These are phyloP conservation scores for Penicillium sp. DNA, from an alignment of 2,329 filamentous ascomycete genomes.

Conservation along the genomic window DNA sequence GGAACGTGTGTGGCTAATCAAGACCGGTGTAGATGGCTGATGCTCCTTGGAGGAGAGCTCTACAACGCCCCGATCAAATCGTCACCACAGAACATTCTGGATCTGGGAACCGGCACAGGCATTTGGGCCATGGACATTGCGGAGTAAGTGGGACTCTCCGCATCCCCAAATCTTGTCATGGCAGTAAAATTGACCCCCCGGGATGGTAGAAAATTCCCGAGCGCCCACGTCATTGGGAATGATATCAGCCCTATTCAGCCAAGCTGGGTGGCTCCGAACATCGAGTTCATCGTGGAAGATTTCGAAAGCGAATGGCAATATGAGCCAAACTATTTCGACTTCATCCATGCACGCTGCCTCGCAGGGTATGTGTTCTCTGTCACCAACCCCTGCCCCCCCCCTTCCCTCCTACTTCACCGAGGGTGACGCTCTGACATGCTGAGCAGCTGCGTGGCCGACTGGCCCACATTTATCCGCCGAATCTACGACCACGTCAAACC, in stretches of 20 bases:
- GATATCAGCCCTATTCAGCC: constrained; percentile 48
- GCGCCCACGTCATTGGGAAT: constrained; percentile 41
- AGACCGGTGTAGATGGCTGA: constrained; percentile 25
- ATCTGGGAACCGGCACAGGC: constrained; percentile 49
- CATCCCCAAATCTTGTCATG: neutral
- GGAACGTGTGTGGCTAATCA: constrained; percentile 22
- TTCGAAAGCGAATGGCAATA: constrained; percentile 36
- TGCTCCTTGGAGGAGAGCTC: constrained; percentile 32
- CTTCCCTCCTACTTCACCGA: constrained; percentile 17
- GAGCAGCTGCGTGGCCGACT: constrained; percentile 24
- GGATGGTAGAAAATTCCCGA: constrained; percentile 34
- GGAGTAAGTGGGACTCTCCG: constrained; percentile 28
- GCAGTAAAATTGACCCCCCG: constrained; percentile 1
- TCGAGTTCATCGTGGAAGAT: constrained; percentile 39
- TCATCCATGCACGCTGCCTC: constrained; percentile 36
- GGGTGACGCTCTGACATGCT: constrained; percentile 1
- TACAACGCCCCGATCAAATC: constrained; percentile 27
- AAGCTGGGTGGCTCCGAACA: constrained; percentile 36
- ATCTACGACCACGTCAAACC: constrained; percentile 31
- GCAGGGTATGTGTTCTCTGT: constrained; percentile 23
- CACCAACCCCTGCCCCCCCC: neutral
- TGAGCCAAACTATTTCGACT: constrained; percentile 32
- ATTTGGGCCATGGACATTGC: constrained; percentile 50
- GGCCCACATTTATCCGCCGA: constrained; percentile 18
- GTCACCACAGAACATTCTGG: constrained; percentile 39